Conservation (phyloP, 73 alveolate genomes). For the Paramecium primaurelia region DNA sequence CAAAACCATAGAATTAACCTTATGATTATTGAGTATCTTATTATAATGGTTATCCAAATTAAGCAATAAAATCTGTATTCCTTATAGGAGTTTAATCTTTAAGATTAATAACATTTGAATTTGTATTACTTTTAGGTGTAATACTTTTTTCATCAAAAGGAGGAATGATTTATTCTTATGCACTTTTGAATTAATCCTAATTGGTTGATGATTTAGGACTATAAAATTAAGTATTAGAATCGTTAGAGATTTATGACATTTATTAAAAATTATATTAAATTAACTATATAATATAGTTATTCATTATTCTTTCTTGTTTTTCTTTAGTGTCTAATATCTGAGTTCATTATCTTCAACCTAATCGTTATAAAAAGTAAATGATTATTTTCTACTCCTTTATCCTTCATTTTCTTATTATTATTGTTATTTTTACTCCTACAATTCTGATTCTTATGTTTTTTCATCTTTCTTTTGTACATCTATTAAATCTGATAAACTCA, state of each 20-base stretch:
- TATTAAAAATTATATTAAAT: not conserved
- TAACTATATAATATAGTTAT: not conserved
- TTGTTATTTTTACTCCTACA: not conserved
- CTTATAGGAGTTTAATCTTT: not conserved
- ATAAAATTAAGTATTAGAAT: not conserved
- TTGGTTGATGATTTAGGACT: not conserved
- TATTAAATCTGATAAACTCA: not conserved
- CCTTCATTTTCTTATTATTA: not conserved
- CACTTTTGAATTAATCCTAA: not conserved
- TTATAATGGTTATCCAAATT: not conserved
- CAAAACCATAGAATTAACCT: not conserved
- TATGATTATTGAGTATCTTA: not conserved
- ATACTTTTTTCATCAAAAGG: slow-evolving; percentile 16
- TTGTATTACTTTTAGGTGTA: not conserved
- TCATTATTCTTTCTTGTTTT: slow-evolving; percentile 8
- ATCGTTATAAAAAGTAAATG: slow-evolving; percentile 40
- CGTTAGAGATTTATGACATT: slow-evolving; percentile 16
- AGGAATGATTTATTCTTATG: not conserved
- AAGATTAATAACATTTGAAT: not conserved
- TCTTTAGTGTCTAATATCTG: not conserved
- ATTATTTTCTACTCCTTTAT: slow-evolving; percentile 15
- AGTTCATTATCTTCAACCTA: slow-evolving; percentile 29
- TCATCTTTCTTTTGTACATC: not conserved
- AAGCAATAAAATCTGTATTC: not conserved
- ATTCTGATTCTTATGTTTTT: not conserved